phyloP scores from a whole-genome alignment of 441 rosid genomes.

The Brassica balearica region DNA sequence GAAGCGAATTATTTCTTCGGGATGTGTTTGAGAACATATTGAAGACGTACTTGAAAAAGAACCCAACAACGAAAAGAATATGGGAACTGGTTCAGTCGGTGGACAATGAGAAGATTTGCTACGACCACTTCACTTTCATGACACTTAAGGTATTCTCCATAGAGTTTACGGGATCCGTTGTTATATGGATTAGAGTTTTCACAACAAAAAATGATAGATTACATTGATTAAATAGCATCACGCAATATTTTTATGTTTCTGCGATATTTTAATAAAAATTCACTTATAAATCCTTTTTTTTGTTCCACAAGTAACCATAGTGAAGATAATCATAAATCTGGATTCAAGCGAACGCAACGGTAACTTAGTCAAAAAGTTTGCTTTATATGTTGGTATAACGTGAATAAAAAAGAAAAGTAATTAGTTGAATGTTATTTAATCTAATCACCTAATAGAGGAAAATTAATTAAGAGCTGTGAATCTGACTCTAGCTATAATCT shows the following conservation, averaged over 20 bases:
- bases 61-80: slow-evolving; percentile 70
- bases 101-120: slow-evolving; percentile 58
- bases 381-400: neutral
- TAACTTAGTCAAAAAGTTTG: neutral
- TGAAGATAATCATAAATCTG: neutral
- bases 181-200: neutral
- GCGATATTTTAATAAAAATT: neutral
- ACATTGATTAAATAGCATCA: neutral
- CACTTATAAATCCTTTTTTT: neutral
- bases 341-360: neutral
- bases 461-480: neutral
- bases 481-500: neutral
- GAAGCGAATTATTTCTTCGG: slow-evolving; percentile 64
- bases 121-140: slow-evolving; percentile 83
- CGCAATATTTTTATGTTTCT: neutral
- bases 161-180: neutral
- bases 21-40: slow-evolving; percentile 65
- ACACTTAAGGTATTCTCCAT: slow-evolving; percentile 64
- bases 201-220: neutral
- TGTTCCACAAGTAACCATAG: neutral
- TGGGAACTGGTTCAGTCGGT: slow-evolving; percentile 64
- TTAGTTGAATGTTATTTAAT: neutral
- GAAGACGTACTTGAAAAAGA: slow-evolving; percentile 63
- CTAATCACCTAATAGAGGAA: neutral
- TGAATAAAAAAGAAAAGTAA: neutral